Evolutionary conservation across 371 early-diverging fungal species (phyloP).

Genomic region (Haplosporangium sp.): DNA sequence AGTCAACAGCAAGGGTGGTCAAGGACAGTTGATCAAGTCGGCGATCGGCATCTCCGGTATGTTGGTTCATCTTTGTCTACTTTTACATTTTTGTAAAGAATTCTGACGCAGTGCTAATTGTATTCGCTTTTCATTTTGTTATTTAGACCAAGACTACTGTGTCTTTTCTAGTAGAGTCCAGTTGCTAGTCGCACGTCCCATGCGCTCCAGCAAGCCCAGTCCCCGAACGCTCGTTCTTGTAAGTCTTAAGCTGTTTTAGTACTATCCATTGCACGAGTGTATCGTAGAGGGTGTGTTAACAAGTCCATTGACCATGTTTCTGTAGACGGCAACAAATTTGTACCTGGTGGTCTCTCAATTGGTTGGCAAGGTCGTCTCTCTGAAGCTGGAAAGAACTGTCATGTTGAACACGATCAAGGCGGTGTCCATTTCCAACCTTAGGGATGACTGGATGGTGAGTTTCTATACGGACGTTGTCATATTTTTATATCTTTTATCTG

Average conservation of each 20-base stretch:
- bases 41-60: constrained; percentile 63
- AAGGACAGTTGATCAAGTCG: constrained; percentile 74
- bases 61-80: neutral
- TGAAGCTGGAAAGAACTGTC: constrained; percentile 65
- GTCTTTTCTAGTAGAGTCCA: constrained; percentile 78
- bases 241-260: constrained; percentile 20
- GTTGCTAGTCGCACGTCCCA: constrained; percentile 76
- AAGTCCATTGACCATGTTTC: neutral
- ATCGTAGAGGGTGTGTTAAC: too few relatives aligned
- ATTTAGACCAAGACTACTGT: constrained; percentile 62
- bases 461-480: constrained; percentile 37
- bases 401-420: constrained; percentile 64
- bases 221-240: constrained; percentile 79
- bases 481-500: too few relatives aligned
- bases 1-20: constrained; percentile 72
- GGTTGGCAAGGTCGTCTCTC: constrained; percentile 65
- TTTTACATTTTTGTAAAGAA: neutral
- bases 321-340: constrained; percentile 67
- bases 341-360: constrained; percentile 69
- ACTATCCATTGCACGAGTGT: neutral
- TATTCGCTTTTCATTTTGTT: constrained; percentile 2
- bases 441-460: constrained; percentile 90
- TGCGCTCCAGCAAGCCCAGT: constrained; percentile 84
- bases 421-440: constrained; percentile 72
- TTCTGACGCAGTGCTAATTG: too few relatives aligned